phyloP scores from a whole-genome alignment of 371 early-diverging fungal species.

The Rhizopus sp. region DNA sequence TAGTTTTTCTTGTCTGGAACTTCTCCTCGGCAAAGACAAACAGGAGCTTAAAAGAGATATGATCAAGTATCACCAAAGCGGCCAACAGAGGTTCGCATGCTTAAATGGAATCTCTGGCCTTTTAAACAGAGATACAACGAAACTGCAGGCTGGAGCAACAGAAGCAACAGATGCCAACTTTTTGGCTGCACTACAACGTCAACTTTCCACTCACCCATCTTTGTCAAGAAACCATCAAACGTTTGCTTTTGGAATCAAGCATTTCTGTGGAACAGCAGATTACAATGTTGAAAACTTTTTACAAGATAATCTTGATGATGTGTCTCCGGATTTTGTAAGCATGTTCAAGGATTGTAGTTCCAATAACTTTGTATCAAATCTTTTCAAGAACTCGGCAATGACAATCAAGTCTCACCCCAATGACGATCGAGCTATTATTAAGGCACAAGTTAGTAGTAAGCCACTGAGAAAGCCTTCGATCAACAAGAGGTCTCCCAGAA shows the following conservation, averaged over 20 bases:
- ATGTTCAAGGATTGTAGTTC: slow-evolving; percentile 68
- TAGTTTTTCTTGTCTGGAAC: too few relatives aligned
- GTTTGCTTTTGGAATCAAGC: slow-evolving; percentile 73
- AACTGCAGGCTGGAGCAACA: slow-evolving; percentile 42
- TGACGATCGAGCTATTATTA: slow-evolving; percentile 58
- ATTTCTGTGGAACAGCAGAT: slow-evolving; percentile 70
- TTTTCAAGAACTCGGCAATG: slow-evolving; percentile 82
- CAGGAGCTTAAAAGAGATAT: slow-evolving; percentile 9
- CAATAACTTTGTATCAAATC: slow-evolving; percentile 78
- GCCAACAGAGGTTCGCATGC: slow-evolving; percentile 1
- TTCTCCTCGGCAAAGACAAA: slow-evolving; percentile 42
- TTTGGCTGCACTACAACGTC: slow-evolving; percentile 39
- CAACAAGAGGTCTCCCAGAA: slow-evolving; percentile 5
- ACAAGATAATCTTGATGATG: slow-evolving; percentile 71
- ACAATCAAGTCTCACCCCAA: slow-evolving; percentile 84
- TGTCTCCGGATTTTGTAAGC: slow-evolving; percentile 85
- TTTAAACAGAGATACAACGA: slow-evolving; percentile 59
- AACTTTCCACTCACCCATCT: slow-evolving; percentile 32
- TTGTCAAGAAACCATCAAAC: slow-evolving; percentile 40
- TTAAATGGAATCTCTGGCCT: slow-evolving; percentile 54
- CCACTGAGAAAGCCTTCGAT: slow-evolving; percentile 41
- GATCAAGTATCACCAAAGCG: slow-evolving; percentile 7
- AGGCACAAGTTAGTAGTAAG: slow-evolving; percentile 59
- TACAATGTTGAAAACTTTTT: slow-evolving; percentile 73
- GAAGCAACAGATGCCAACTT: slow-evolving; percentile 59